These are phyloP conservation scores for Claviceps quebecensis DNA, from an alignment of 2,329 filamentous ascomycete genomes.

Conservation along the genomic window DNA sequence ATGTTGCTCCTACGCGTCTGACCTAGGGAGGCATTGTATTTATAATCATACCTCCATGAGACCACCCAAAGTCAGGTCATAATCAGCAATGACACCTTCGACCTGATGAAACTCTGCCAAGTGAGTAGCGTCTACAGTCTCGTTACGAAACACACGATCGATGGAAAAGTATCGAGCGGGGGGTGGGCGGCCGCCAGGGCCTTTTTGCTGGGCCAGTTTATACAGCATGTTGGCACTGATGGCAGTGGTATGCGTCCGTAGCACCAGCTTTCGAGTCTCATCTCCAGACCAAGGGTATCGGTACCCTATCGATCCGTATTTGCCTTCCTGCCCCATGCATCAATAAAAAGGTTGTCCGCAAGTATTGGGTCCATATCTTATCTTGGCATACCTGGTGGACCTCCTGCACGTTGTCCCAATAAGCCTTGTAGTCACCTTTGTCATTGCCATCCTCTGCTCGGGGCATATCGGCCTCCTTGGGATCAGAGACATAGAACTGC, in stretches of 20 bases:
- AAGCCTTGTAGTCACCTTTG: constrained; percentile 60
- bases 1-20: too few relatives aligned
- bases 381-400: constrained; percentile 51
- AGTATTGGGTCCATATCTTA: not conserved
- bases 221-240: constrained; percentile 84
- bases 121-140: constrained; percentile 93
- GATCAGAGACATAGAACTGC: constrained; percentile 85
- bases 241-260: constrained; percentile 92
- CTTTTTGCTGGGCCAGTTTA: constrained; percentile 70
- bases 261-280: constrained; percentile 70
- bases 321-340: constrained; percentile 42
- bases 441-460: constrained; percentile 27
- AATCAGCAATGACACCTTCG: constrained; percentile 96
- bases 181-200: constrained; percentile 50
- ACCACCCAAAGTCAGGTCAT: constrained; percentile 79
- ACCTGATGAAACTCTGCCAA: constrained; percentile 97
- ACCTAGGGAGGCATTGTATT: not conserved
- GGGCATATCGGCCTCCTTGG: constrained; percentile 57
- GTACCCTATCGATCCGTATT: constrained; percentile 92
- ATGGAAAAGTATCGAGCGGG: constrained; percentile 95
- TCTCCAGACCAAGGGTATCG: constrained; percentile 85
- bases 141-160: constrained; percentile 95
- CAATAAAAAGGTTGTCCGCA: not conserved
- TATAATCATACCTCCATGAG: constrained; percentile 47
- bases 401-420: constrained; percentile 75